Evolutionary conservation across 78 protist genomes (phyloP), one percentile per base, ranked within the genome.

Genomic region (Dictyostelium capitatum): DNA sequence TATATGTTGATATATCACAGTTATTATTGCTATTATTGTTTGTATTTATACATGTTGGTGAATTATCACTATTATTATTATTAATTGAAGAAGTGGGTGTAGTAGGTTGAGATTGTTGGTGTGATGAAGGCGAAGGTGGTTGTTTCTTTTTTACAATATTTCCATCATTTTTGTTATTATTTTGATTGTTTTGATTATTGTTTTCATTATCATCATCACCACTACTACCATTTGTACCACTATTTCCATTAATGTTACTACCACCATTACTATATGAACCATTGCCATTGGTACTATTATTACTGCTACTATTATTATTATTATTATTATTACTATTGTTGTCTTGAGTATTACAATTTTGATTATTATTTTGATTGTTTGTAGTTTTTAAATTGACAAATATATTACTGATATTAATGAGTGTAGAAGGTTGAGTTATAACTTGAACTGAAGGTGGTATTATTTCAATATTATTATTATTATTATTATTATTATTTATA

Each of bases 131-230:
- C 4, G 70, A 32, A 25, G 70, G 70, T 57, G 20, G 67, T 25
- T 30, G 43, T 62, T 62, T 62, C 37, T 62, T 62, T 62, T 62
- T 62, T n/a, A 1, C 12, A 25, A 9, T 12, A 62, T 59, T 64
- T 53, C 10, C 47, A 32, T 19, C 48, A 30, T 67, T 67, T 72
- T 19, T 43, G 20, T 32, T 32, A 73, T n/a, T 23, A 4, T 73
- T 43, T 23, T 41, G 43, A 56, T 77, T 77, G 53, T 77, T 77
- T 46, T 54, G 25, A 79, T 56, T 56, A 57, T 47, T 62, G 62
- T 80, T 80, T 37, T 37, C 43, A 12, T 62, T 64, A 23, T 80
- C 28, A 80, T 80, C 50, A 56, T 80, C 37, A 80, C n/a, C 19
- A 80, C 19, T 43, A 46, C 30, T 43, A 59, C 14, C 46, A 80